These are phyloP conservation scores for Petasospora rhodanensis DNA, from an alignment of 1,139 yeast species.

Conservation along the genomic window DNA sequence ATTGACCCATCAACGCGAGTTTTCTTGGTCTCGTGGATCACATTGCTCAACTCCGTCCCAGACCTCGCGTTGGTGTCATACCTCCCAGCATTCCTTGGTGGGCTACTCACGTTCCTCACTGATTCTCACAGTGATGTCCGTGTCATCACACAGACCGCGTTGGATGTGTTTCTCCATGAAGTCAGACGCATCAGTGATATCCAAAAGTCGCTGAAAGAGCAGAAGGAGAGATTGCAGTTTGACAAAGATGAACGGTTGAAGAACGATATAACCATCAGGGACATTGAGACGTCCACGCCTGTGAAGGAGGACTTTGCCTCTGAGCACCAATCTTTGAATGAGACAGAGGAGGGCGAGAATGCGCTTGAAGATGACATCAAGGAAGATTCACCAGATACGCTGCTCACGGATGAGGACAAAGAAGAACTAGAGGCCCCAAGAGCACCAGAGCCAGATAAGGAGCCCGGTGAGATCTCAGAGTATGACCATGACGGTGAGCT, in stretches of 20 bases:
- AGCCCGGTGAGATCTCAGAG: constrained; percentile 5
- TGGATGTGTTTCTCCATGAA: constrained; percentile 75
- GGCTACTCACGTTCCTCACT: constrained; percentile 73
- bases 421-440: constrained; percentile 2
- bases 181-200: constrained; percentile 70
- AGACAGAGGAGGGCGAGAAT: neutral
- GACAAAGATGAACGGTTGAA: constrained; percentile 12
- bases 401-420: no score
- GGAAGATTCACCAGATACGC: constrained; percentile 1
- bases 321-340: no score
- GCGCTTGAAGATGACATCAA: constrained; percentile 4
- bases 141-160: constrained; percentile 73
- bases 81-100: constrained; percentile 85
- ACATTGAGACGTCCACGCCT: constrained; percentile 19
- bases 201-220: constrained; percentile 34
- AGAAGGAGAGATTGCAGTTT: constrained; percentile 12
- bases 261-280: constrained; percentile 14
- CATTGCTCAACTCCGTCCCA: constrained; percentile 86
- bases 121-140: constrained; percentile 87
- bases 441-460: no score
- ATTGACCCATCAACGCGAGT: constrained; percentile 90
- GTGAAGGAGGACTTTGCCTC: constrained; percentile 3
- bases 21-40: constrained; percentile 90
- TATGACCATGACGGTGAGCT: constrained; percentile 44
- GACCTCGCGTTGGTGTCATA: constrained; percentile 83